phyloP scores from a whole-genome alignment of 2,329 filamentous ascomycete genomes.

The Cryoendolithus antarcticus region DNA sequence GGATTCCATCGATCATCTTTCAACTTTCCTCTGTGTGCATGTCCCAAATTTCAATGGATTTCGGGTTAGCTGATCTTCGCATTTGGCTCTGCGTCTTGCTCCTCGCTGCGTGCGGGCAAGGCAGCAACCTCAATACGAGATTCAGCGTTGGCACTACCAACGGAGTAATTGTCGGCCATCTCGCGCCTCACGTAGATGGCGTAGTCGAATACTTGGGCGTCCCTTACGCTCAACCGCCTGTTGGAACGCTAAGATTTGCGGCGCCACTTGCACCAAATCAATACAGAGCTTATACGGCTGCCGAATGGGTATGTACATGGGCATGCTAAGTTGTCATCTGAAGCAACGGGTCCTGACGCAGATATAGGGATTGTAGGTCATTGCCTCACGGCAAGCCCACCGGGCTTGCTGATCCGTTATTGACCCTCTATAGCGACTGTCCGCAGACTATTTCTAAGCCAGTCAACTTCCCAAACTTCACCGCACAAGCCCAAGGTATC shows the following conservation, averaged over 20 bases:
- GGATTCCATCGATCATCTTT: too few species aligned
- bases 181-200: background rate
- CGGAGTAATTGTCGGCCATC: slow-evolving; percentile 2
- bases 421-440: slow-evolving; percentile 1
- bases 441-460: slow-evolving; percentile 1
- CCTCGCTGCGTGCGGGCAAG: too few species aligned
- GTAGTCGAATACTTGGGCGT: slow-evolving; percentile 5
- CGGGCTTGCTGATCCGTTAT: background rate
- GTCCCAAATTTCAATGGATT: too few species aligned
- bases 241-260: slow-evolving; percentile 4
- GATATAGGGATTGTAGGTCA: slow-evolving; percentile 3
- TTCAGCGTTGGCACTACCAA: slow-evolving; percentile 2
- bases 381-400: background rate
- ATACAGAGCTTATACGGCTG: background rate
- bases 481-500: slow-evolving; percentile 3
- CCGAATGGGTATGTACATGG: slow-evolving; percentile 1
- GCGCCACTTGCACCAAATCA: background rate
- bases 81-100: too few species aligned
- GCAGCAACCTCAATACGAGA: background rate
- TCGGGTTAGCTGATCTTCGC: too few species aligned
- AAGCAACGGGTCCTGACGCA: background rate
- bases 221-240: slow-evolving; percentile 6
- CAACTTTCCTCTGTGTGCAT: too few species aligned
- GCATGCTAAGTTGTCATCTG: background rate
- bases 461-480: slow-evolving; percentile 1